Evolutionary conservation across 345 rosid species (phyloP), one percentile per base, ranked within the genome.

Genomic region (Salix koriyanagi): DNA sequence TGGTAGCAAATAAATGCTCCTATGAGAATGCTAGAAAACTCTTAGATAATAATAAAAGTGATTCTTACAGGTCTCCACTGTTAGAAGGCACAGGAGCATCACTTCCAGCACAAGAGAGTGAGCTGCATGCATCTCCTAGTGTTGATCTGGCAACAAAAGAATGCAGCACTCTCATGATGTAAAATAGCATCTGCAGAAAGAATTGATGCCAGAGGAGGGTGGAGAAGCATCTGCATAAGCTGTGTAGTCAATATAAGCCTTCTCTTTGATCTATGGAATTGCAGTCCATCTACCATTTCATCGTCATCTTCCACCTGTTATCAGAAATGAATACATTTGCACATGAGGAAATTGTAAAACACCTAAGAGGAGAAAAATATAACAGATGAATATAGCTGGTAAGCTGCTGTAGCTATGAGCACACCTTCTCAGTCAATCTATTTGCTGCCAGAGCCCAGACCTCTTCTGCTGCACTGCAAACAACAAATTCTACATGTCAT

Each of bases 221-320:
- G 54, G 79, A 89, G 79, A 36, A 92, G 74, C 69, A 88, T 92
- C 83, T 96, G 98, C 87, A 90, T 84, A 75, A 96, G 91, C 78
- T 91, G 95, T 26, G 91, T 85, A 21, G 97, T 87, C 85, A 90
- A 77, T 74, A 91, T 75, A 69, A 91, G 89, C 88, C 98, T 92
- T 88, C 91, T 91, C 88, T 86, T 96, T 50, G 94, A 84, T 78
- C 89, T 85, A 48, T 81, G 71, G 70, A 82, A 23, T 6, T 84
- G 87, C 44, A 26, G 73, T 56, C 80, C 76, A 79, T 87, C 93
- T 72, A 80, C 70, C 30, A 77, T 71, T 73, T 88, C 92, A 81
- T 73, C 74, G 65, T 81, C 91, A 79, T 84, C 88, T 83, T 86
- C 93, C 80, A 88, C 86, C 99, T 96, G 85, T 36, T 54, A 67